phyloP scores from a whole-genome alignment of 805 yeast genomes.

The Kluyveromyces aestuarii region DNA sequence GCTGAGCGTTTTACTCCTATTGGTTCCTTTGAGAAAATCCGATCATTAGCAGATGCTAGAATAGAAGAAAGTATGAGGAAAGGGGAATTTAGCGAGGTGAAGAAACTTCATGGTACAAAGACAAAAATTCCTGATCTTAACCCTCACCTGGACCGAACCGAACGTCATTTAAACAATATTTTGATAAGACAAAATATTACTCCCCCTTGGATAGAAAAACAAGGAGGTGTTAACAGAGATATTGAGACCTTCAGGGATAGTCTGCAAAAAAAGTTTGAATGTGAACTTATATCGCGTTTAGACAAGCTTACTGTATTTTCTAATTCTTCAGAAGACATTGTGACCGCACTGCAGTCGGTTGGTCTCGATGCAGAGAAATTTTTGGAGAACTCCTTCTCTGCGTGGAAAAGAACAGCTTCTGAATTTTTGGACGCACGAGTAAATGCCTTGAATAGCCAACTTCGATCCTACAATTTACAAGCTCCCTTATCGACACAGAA shows the following conservation, averaged over 20 bases:
- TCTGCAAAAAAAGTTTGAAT: slow-evolving; percentile 32
- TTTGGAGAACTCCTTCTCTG: slow-evolving; percentile 5
- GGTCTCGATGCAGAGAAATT: background rate
- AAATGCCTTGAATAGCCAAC: slow-evolving; percentile 35
- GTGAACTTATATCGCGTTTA: slow-evolving; percentile 17
- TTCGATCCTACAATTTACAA: slow-evolving; percentile 53
- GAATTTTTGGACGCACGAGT: slow-evolving; percentile 30
- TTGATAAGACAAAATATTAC: slow-evolving; percentile 64
- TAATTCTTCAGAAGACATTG: background rate
- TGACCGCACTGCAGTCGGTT: background rate
- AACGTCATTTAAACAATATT: slow-evolving; percentile 71
- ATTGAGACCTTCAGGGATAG: slow-evolving; percentile 39
- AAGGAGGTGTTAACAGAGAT: slow-evolving; percentile 43
- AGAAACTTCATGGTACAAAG: slow-evolving; percentile 51
- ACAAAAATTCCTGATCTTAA: slow-evolving; percentile 35
- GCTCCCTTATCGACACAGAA: slow-evolving; percentile 55
- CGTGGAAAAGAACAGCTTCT: slow-evolving; percentile 33
- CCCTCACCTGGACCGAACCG: slow-evolving; percentile 58
- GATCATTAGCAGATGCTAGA: slow-evolving; percentile 62
- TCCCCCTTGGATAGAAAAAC: slow-evolving; percentile 89
- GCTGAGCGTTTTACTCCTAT: slow-evolving; percentile 46
- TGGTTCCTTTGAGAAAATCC: slow-evolving; percentile 36
- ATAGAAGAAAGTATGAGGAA: slow-evolving; percentile 66
- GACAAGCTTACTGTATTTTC: background rate
- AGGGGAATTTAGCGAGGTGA: slow-evolving; percentile 57